phyloP scores from a whole-genome alignment of 441 rosid genomes.

The Euphorbia schlechtendalii region DNA sequence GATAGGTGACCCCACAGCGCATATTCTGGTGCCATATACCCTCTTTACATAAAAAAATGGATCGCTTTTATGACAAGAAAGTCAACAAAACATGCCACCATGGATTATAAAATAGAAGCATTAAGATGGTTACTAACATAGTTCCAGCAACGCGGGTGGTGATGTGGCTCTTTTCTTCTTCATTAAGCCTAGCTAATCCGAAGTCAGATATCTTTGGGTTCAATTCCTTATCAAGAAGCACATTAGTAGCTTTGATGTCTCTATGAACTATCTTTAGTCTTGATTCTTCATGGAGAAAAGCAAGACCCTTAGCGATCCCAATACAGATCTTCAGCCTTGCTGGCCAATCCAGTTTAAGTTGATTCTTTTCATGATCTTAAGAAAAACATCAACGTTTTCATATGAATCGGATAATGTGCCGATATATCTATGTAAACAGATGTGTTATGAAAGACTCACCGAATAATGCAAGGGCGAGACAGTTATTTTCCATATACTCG shows the following conservation, averaged over 20 bases:
- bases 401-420: not conserved
- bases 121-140: slow-evolving; percentile 35
- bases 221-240: slow-evolving; percentile 57
- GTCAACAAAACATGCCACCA: not conserved
- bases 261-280: slow-evolving; percentile 67
- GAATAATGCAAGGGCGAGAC: slow-evolving; percentile 44
- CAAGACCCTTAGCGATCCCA: slow-evolving; percentile 62
- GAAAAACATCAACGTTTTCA: not conserved
- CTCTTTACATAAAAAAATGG: slow-evolving; percentile 25
- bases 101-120: not conserved
- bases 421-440: not conserved
- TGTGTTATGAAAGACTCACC: slow-evolving; percentile 29
- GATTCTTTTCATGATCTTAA: slow-evolving; percentile 29
- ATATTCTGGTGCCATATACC: slow-evolving; percentile 72
- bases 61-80: not conserved
- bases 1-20: slow-evolving; percentile 61
- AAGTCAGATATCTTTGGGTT: slow-evolving; percentile 77
- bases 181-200: slow-evolving; percentile 73
- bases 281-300: slow-evolving; percentile 75
- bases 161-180: slow-evolving; percentile 76
- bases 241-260: slow-evolving; percentile 80
- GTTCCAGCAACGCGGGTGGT: slow-evolving; percentile 87
- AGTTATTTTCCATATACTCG: slow-evolving; percentile 56
- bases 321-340: slow-evolving; percentile 54
- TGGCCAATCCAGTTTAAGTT: slow-evolving; percentile 64